A percentile compares a stretch with the other conserved stretches of the same genome.
phyloP scores from a whole-genome alignment of 2,329 filamentous ascomycete genomes.

The Zymoseptoria brevis region DNA sequence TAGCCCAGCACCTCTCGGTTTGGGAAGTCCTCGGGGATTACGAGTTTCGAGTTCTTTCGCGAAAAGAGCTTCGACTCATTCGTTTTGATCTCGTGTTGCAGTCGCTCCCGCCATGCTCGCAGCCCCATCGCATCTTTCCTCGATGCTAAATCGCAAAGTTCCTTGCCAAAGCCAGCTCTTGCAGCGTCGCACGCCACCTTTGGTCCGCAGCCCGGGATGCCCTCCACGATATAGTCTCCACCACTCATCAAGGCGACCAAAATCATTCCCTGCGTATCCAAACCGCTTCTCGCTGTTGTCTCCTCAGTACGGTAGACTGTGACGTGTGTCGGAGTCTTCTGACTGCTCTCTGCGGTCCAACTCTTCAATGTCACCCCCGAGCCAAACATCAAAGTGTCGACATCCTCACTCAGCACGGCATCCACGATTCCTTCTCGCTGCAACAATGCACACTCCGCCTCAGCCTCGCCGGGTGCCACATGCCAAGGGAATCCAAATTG shows the following conservation, averaged over 20 bases:
- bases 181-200: constrained; percentile 88
- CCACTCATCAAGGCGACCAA: constrained; percentile 90
- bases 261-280: constrained; percentile 85
- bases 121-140: constrained; percentile 53
- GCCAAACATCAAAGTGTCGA: constrained; percentile 52
- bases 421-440: constrained; percentile 79
- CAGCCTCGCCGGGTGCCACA: constrained; percentile 86
- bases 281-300: constrained; percentile 48
- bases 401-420: constrained; percentile 90
- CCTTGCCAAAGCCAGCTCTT: constrained; percentile 73
- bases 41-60: constrained; percentile 63
- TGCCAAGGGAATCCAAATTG: constrained; percentile 80
- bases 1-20: constrained; percentile 70
- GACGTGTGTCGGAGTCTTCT: constrained; percentile 72
- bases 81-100: constrained; percentile 68
- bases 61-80: constrained; percentile 79
- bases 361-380: constrained; percentile 37
- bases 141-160: constrained; percentile 57
- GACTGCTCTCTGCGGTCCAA: constrained; percentile 66
- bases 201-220: constrained; percentile 77
- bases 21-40: constrained; percentile 75
- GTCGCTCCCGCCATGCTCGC: constrained; percentile 59
- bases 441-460: constrained; percentile 86
- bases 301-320: constrained; percentile 64
- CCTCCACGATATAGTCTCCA: constrained; percentile 85